These are phyloP conservation scores for Stephanodiscus minutulus DNA, from an alignment of 108 stramenopile genomes.

Conservation along the genomic window DNA sequence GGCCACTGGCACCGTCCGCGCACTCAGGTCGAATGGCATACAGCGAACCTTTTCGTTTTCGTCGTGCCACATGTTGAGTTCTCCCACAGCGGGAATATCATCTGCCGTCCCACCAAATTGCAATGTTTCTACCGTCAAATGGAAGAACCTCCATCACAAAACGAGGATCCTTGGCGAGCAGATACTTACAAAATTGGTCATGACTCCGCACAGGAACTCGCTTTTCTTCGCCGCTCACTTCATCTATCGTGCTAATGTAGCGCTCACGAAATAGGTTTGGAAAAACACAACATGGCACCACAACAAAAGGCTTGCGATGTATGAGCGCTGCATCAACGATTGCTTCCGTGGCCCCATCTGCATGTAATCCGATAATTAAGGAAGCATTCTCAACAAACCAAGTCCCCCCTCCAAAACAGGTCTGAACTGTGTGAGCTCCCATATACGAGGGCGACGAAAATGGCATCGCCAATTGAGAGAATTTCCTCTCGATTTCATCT, in stretches of 20 bases:
- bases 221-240: constrained; percentile 9
- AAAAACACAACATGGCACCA: constrained; percentile 91
- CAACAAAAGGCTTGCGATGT: constrained; percentile 80
- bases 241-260: constrained; percentile 20
- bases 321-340: constrained; percentile 79
- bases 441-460: constrained; percentile 38
- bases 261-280: constrained; percentile 66
- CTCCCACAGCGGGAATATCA: too few species aligned
- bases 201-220: constrained; percentile 70
- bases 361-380: constrained; percentile 80
- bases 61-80: too few species aligned
- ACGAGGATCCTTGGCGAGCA: constrained; percentile 45
- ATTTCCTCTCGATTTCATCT: constrained; percentile 51
- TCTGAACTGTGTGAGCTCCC: not conserved
- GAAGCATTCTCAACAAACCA: constrained; percentile 47
- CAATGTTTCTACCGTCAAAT: constrained; percentile 74
- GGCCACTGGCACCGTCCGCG: constrained; percentile 87
- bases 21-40: too few species aligned
- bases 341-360: constrained; percentile 88
- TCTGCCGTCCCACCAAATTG: constrained; percentile 54
- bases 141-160: constrained; percentile 38
- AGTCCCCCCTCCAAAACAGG: not conserved
- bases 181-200: constrained; percentile 81
- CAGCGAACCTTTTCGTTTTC: too few species aligned
- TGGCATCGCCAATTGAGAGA: constrained; percentile 59